A percentile compares a stretch with the other conserved stretches of the same genome.
phyloP scores from a whole-genome alignment of 2,329 filamentous ascomycete species.

The Pyrenochaeta sp. region DNA sequence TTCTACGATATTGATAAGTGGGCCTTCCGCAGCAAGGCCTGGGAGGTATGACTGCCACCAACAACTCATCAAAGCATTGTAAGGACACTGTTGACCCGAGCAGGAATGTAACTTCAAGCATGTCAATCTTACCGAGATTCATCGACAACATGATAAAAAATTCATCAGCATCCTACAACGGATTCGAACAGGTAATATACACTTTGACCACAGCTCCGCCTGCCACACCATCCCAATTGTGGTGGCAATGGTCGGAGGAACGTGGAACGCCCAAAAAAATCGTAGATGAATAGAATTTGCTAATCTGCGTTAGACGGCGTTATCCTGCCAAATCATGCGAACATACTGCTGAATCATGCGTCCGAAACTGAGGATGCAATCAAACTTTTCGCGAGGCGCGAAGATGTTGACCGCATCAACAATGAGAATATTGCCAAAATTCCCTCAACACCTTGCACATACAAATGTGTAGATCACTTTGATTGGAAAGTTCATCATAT shows the following conservation, averaged over 20 bases:
- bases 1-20: slow-evolving; percentile 64
- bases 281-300: not conserved
- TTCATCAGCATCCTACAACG: slow-evolving; percentile 67
- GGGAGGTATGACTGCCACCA: slow-evolving; percentile 48
- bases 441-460: slow-evolving; percentile 30
- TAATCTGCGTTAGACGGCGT: slow-evolving; percentile 17
- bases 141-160: slow-evolving; percentile 63
- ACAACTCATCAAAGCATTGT: too few relatives aligned
- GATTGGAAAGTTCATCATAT: slow-evolving; percentile 43
- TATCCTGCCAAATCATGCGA: slow-evolving; percentile 49
- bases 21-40: slow-evolving; percentile 66
- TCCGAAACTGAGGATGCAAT: slow-evolving; percentile 55
- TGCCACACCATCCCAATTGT: not conserved
- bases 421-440: slow-evolving; percentile 44
- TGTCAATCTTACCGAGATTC: slow-evolving; percentile 63
- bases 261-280: not conserved
- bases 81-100: slow-evolving; percentile 3
- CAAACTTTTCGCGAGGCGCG: slow-evolving; percentile 55
- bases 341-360: slow-evolving; percentile 57
- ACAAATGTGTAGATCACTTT: slow-evolving; percentile 54
- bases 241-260: not conserved
- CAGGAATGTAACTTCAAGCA: slow-evolving; percentile 61
- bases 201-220: not conserved
- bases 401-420: slow-evolving; percentile 45
- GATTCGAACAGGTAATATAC: slow-evolving; percentile 56